phyloP scores from a whole-genome alignment of 208 protist genomes.

The Histomonas meleagridis region DNA sequence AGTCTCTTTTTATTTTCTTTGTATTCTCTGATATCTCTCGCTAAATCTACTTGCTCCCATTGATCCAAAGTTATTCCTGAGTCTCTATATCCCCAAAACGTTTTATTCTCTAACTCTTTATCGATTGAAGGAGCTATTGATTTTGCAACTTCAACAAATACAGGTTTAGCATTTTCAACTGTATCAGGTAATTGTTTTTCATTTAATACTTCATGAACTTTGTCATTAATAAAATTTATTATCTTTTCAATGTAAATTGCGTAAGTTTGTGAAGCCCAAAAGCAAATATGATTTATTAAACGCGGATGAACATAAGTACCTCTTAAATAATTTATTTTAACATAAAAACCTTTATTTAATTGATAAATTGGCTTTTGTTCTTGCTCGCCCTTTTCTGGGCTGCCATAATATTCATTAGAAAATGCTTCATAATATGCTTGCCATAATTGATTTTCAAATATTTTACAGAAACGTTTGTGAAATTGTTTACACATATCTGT shows the following conservation, averaged over 20 bases:
- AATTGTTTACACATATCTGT: background rate
- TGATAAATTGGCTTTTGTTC: too few species aligned
- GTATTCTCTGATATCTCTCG: too few species aligned
- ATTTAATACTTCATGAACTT: background rate
- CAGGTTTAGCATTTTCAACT: background rate
- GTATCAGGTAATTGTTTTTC: background rate
- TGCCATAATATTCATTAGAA: background rate
- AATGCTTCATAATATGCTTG: background rate
- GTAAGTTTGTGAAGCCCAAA: too few species aligned
- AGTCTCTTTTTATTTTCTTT: too few species aligned
- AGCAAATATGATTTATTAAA: background rate
- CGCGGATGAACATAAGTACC: background rate
- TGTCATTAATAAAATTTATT: background rate
- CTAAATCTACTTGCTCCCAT: too few species aligned
- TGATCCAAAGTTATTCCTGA: too few species aligned
- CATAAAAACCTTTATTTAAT: background rate
- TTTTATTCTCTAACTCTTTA: background rate
- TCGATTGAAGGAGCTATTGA: background rate
- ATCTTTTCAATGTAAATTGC: background rate
- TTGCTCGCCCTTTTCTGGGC: background rate
- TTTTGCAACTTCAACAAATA: background rate
- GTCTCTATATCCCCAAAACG: too few species aligned
- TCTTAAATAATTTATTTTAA: background rate
- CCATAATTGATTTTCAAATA: background rate
- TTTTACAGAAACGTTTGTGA: background rate